A percentile compares a stretch with the other conserved stretches of the same genome.
These are phyloP conservation scores for Halteria grandinella DNA, from an alignment of 73 alveolate species.

Conservation along the genomic window DNA sequence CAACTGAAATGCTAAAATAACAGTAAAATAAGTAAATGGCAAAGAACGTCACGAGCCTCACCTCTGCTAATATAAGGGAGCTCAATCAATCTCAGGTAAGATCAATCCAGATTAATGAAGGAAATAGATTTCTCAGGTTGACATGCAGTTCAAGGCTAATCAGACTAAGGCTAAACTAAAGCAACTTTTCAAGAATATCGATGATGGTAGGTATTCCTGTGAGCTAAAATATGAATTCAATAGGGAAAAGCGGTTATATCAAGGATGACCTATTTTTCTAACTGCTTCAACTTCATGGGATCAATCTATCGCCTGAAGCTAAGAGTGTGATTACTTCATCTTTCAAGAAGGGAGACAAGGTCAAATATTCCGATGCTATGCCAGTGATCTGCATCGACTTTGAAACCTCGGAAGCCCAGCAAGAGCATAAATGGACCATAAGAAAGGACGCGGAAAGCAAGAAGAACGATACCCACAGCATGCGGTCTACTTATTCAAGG, in stretches of 20 bases:
- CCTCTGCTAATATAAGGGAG: too few species aligned
- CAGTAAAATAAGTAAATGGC: too few species aligned
- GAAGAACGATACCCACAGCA: slow-evolving; percentile 19
- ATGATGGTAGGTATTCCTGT: slow-evolving; percentile 8
- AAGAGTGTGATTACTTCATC: background rate
- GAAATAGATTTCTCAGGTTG: slow-evolving; percentile 46
- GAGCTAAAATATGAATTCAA: background rate
- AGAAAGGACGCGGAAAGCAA: background rate
- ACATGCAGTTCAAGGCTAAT: slow-evolving; percentile 48
- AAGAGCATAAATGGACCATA: background rate
- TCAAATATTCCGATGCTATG: slow-evolving; percentile 40
- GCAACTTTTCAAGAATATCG: slow-evolving; percentile 45
- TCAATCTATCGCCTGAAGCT: slow-evolving; percentile 37
- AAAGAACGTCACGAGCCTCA: too few species aligned
- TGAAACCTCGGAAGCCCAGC: slow-evolving; percentile 34
- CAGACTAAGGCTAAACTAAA: slow-evolving; percentile 21
- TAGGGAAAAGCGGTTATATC: slow-evolving; percentile 50
- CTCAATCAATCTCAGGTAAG: too few species aligned
- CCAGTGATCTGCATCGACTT: slow-evolving; percentile 19
- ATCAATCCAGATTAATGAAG: too few species aligned
- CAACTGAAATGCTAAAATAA: too few species aligned
- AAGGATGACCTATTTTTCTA: slow-evolving; percentile 40
- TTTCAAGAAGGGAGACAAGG: slow-evolving; percentile 32
- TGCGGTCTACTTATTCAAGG: too few species aligned
- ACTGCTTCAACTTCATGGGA: slow-evolving; percentile 7